Conservation (phyloP, 495 filamentous ascomycete genomes). For the Neurospora pannonica region DNA sequence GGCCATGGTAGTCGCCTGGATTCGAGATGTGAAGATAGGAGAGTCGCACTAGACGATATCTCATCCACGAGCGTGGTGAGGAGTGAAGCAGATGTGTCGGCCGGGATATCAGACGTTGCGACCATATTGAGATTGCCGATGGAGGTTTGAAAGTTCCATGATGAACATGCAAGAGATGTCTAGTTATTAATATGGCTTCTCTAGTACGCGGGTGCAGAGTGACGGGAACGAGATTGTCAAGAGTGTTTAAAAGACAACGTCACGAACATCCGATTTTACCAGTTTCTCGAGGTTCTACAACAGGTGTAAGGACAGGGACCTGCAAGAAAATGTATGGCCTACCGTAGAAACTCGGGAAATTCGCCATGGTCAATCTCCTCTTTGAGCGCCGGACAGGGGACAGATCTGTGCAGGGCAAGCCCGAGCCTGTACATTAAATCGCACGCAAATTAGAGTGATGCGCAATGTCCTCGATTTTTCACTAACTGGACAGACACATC, state of each 20-base stretch:
- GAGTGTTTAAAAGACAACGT: neutral
- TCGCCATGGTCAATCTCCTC: too few relatives aligned
- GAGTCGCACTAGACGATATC: neutral
- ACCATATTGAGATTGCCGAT: neutral
- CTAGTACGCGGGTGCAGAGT: neutral
- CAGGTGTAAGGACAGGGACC: neutral
- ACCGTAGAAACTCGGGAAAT: too few relatives aligned
- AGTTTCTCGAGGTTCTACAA: neutral
- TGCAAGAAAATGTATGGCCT: neutral
- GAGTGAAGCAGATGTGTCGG: neutral
- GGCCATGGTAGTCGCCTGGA: slow-evolving; percentile 6
- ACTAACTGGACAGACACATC: too few relatives aligned
- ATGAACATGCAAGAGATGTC: neutral
- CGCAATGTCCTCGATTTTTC: too few relatives aligned
- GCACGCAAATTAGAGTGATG: too few relatives aligned
- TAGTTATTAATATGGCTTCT: neutral
- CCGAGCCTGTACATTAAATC: too few relatives aligned
- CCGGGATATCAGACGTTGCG: neutral
- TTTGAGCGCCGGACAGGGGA: too few relatives aligned
- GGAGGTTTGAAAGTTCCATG: neutral
- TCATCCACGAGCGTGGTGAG: slow-evolving; percentile 5
- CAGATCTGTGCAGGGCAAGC: too few relatives aligned
- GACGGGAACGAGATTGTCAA: neutral
- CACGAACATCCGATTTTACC: neutral
- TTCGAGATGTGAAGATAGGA: slow-evolving; percentile 2